phyloP scores from a whole-genome alignment of 2,329 filamentous ascomycete genomes.

The Colletotrichum chlorophyti region DNA sequence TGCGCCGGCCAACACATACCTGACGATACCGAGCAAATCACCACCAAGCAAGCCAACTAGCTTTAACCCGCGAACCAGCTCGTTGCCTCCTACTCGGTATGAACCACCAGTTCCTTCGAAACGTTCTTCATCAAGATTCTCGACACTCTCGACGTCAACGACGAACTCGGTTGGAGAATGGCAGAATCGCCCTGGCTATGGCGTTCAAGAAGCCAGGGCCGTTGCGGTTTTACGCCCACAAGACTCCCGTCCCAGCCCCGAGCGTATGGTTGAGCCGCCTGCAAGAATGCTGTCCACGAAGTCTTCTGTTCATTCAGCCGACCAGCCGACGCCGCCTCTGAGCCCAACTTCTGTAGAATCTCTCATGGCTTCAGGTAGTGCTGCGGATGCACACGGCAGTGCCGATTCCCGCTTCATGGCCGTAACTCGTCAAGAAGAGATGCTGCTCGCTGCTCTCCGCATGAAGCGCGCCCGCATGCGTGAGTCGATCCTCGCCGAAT shows the following conservation, averaged over 20 bases:
- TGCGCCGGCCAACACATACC: slow-evolving; percentile 48
- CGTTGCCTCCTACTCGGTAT: slow-evolving; percentile 31
- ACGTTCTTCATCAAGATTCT: slow-evolving; percentile 40
- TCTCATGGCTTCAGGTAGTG: slow-evolving; percentile 47
- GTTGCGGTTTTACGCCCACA: slow-evolving; percentile 43
- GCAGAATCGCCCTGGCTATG: slow-evolving; percentile 39
- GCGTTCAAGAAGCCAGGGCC: slow-evolving; percentile 47
- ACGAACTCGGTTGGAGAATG: slow-evolving; percentile 41
- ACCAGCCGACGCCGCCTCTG: slow-evolving; percentile 56
- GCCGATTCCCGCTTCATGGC: slow-evolving; percentile 58
- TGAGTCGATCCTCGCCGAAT: slow-evolving; percentile 51
- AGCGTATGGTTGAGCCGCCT: neutral
- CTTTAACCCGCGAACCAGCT: slow-evolving; percentile 37
- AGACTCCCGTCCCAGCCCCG: neutral
- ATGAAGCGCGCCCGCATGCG: slow-evolving; percentile 64
- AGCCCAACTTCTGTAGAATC: slow-evolving; percentile 61
- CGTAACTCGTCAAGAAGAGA: slow-evolving; percentile 64
- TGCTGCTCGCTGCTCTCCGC: slow-evolving; percentile 62
- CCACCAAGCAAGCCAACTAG: slow-evolving; percentile 30
- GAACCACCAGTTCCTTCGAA: slow-evolving; percentile 28
- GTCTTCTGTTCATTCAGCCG: slow-evolving; percentile 34
- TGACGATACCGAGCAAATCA: slow-evolving; percentile 45
- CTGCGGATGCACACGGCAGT: slow-evolving; percentile 41
- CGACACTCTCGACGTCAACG: slow-evolving; percentile 45
- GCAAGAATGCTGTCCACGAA: slow-evolving; percentile 14